Evolutionary conservation across 169 alveolate genomes (phyloP).

Genomic region (Pseudocohnilembus persalinus): DNA sequence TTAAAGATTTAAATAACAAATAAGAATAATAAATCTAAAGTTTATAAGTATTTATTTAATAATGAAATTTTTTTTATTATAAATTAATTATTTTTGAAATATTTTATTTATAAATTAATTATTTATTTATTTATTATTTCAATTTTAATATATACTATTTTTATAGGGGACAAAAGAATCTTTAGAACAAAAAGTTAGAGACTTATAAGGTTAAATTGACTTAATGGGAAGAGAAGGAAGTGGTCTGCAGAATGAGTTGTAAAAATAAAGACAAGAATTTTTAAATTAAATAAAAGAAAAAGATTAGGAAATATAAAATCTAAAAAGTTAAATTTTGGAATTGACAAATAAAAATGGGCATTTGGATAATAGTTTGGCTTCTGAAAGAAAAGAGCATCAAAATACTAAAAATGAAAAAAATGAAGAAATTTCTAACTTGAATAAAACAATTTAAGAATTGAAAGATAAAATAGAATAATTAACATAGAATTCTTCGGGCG

Average conservation of each 20-base stretch:
- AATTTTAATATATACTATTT: too few species aligned
- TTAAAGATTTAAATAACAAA: too few species aligned
- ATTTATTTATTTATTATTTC: too few species aligned
- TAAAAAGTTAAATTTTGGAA: background rate
- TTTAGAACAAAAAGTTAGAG: background rate
- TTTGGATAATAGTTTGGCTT: background rate
- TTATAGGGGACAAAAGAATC: background rate
- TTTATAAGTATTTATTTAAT: too few species aligned
- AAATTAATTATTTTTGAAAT: too few species aligned
- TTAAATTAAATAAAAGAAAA: background rate
- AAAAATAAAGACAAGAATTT: too few species aligned
- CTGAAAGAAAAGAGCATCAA: background rate
- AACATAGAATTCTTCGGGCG: background rate
- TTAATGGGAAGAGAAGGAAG: conserved; percentile 22
- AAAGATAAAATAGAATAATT: background rate
- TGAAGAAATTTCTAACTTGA: background rate
- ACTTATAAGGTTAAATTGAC: background rate
- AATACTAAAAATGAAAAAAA: background rate
- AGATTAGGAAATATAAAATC: background rate
- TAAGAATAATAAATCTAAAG: background rate
- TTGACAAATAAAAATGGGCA: background rate
- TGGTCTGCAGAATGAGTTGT: background rate
- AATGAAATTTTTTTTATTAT: too few species aligned
- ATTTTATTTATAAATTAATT: too few species aligned
- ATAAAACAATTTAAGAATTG: background rate